Base-by-base conservation (phyloP, 129 eudicot genomes). In the Flaveria trinervia region DNA sequence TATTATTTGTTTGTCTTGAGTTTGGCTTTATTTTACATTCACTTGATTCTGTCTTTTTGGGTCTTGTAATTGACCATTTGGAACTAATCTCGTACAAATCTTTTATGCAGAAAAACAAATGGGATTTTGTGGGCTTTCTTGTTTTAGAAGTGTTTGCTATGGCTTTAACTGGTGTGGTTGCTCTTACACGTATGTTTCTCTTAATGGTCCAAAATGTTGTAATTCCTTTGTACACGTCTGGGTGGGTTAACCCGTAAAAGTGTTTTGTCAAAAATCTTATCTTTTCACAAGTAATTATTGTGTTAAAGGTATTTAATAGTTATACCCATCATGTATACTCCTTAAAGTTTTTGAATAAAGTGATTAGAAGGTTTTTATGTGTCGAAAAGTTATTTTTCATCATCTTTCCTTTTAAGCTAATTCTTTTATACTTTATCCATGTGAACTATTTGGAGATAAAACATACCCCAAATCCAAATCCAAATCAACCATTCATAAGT, bases 101-200 rank as follows among this genome's bases (percentile, higher is more conserved):
- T 73, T 73, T 43, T 28, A 65, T 71, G 65, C 97, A 94, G 99
- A 94, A 82, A 72, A 91, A 91, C 94, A 94, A 94, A 84, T 83
- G 99, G 99, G 99, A 95, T 73, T 95, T 95, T 79, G 83, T 92
- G 84, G 17, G 85, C 78, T 95, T 92, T 83, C 96, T 95, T 71
- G 65, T 88, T 48, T 83, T 91, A 45, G 97, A 92, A 85, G 92
- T 86, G 68, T 49, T 85, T 45, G 99, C 99, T 14, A 91, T 94
- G 99, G 48, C 82, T 68, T 79, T 89, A 70, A 91, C 97, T 30
- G 97, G 96, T 48, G 57, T 72, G 30, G 92, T 91, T 71, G 85
- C 99, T 82, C 82, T 91, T 43, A 87, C 90, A 84, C 86, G 99
- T 94, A 79, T 46, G 94, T 60, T 45, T 73, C 33, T 18, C 57